phyloP scores from a whole-genome alignment of 345 rosid species.

The Eutrema heterophyllum region DNA sequence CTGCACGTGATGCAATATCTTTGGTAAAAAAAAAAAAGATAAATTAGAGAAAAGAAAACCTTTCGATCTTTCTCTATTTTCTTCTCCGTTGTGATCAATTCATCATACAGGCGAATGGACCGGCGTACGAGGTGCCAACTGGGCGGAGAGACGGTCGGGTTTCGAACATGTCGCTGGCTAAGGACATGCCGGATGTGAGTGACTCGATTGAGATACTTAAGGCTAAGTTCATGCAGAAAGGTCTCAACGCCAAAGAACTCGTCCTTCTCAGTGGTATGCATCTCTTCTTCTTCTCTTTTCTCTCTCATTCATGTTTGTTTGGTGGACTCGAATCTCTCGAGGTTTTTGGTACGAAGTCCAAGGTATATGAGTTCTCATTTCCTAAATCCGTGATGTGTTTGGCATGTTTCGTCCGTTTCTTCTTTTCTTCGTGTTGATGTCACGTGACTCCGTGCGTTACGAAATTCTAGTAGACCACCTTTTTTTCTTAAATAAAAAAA shows the following conservation, averaged over 20 bases:
- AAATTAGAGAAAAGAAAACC: not conserved
- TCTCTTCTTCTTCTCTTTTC: slow-evolving; percentile 13
- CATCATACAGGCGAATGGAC: slow-evolving; percentile 52
- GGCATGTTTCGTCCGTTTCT: slow-evolving; percentile 9
- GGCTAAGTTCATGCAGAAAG: slow-evolving; percentile 51
- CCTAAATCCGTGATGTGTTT: slow-evolving; percentile 9
- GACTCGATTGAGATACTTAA: slow-evolving; percentile 56
- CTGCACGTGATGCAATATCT: slow-evolving; percentile 76
- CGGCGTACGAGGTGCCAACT: slow-evolving; percentile 58
- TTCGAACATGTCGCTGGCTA: slow-evolving; percentile 46
- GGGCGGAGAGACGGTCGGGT: slow-evolving; percentile 75
- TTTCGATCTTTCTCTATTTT: not conserved
- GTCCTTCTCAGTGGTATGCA: slow-evolving; percentile 64
- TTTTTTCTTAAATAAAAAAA: too few relatives aligned
- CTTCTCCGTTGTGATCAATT: not conserved
- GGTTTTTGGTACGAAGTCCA: slow-evolving; percentile 37
- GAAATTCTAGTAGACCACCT: too few relatives aligned
- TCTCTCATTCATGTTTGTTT: slow-evolving; percentile 39
- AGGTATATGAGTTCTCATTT: slow-evolving; percentile 23
- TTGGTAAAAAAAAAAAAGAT: slow-evolving; percentile 35
- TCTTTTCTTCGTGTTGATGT: not conserved
- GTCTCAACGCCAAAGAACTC: slow-evolving; percentile 63
- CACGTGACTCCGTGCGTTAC: slow-evolving; percentile 7
- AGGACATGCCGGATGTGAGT: slow-evolving; percentile 58
- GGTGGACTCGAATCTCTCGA: slow-evolving; percentile 13